Percentiles rank a stretch among this genome's conserved stretches.
Evolutionary conservation across 176 grass and related monocot genomes (phyloP).

Genomic region (Juncus effusus): DNA sequence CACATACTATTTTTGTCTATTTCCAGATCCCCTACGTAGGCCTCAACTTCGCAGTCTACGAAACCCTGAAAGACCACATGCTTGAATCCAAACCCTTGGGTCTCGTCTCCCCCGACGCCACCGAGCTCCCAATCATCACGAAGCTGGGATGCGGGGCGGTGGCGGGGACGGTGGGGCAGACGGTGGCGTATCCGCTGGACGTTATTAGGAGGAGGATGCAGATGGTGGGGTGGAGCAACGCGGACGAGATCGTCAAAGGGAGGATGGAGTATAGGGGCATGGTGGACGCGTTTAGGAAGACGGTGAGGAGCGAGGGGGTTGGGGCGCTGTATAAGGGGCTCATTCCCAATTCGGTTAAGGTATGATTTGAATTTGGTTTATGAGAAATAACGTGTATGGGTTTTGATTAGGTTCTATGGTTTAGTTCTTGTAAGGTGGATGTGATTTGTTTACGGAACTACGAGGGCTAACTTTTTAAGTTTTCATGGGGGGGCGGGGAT

Average conservation of each 20-base stretch:
- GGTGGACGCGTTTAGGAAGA: slow-evolving; percentile 94
- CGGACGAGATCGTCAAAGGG: slow-evolving; percentile 66
- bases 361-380: not conserved
- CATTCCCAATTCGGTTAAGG: slow-evolving; percentile 97
- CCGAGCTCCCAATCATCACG: slow-evolving; percentile 61
- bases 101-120: slow-evolving; percentile 47
- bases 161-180: slow-evolving; percentile 90
- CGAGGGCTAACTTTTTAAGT: not conserved
- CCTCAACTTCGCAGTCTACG: slow-evolving; percentile 93
- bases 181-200: slow-evolving; percentile 96
- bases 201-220: slow-evolving; percentile 95
- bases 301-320: slow-evolving; percentile 74
- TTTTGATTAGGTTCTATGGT: not conserved
- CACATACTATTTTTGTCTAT: too few relatives aligned
- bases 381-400: not conserved
- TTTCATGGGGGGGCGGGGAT: not conserved
- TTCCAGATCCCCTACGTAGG: slow-evolving; percentile 59
- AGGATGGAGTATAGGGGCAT: slow-evolving; percentile 66
- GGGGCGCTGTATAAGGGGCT: slow-evolving; percentile 97
- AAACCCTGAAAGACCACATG: slow-evolving; percentile 86
- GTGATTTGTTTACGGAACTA: not conserved
- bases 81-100: slow-evolving; percentile 55
- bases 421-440: not conserved
- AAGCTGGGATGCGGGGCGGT: slow-evolving; percentile 82
- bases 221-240: slow-evolving; percentile 95